Base-by-base conservation (phyloP, 1,284 basidiomycete species). In the Pseudozyma thailandica region DNA sequence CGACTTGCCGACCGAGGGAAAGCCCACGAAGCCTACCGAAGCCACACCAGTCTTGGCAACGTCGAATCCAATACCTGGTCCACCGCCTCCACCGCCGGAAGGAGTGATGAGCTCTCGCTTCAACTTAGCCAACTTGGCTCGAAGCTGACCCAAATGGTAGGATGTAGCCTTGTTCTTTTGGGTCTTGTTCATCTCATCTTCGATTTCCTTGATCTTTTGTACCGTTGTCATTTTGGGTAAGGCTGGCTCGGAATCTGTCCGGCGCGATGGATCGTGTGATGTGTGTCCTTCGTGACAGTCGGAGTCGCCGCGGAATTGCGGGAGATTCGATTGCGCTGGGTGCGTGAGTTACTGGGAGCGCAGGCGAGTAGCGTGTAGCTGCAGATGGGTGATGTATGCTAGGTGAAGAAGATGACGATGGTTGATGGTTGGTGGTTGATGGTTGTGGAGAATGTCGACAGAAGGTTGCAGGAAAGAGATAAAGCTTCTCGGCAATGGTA, bases 41-140 rank as follows among this genome's bases (percentile, higher is more conserved):
- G 96, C 96, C 25, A 88, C 92, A 84, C 96, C 96, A 9, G 95
- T 98, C 83, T 94, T 88, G 44, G 94, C 94, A 31, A 98, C 95
- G 87, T 98, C 95, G 86, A 98, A 98, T 12, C 81, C 81, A 3
- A 75, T 50, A 18, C 80, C 80, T 8, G 89, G 90, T 12, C 77
- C 77, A 2, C 93, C 93, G 15, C 94, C 94, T 8, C 94, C 92
- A 30, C 92, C 88, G 26, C 88, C 85, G 2, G 90, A 86, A 1
- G 92, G 91, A 4, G 89, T 87, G 77, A 99, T 93, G 53, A 99
- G 89, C 82, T 99, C 96, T 60, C 96, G 88, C 72, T 93, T 88
- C 46, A 98, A 90, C 84, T 98, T 98, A 50, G 96, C 96, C 49
- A 98, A 90, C 85, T 98, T 99, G 64, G 96, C 94, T 85, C 97